phyloP scores from a whole-genome alignment of 2,329 filamentous ascomycete species.

The Epichloe baconii region DNA sequence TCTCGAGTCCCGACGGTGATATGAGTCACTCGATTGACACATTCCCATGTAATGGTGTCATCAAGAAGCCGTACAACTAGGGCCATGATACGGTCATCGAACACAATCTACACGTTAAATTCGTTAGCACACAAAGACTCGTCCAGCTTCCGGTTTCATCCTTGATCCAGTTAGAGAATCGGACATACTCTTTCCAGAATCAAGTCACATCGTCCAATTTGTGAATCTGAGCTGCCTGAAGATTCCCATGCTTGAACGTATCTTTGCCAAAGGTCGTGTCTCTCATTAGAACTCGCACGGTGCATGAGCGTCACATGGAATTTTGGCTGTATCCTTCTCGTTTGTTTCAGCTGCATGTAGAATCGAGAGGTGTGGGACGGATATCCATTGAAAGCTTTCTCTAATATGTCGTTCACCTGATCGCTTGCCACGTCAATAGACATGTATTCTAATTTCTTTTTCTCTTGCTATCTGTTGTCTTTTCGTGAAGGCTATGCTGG shows the following conservation, averaged over 20 bases:
- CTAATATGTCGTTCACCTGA: slow-evolving; percentile 42
- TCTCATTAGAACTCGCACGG: slow-evolving; percentile 45
- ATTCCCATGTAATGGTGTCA: slow-evolving; percentile 46
- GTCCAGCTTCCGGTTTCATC: not conserved
- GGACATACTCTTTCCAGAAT: slow-evolving; percentile 43
- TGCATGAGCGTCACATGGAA: slow-evolving; percentile 97
- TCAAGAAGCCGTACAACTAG: slow-evolving; percentile 67
- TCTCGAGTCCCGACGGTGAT: slow-evolving; percentile 79
- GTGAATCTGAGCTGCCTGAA: slow-evolving; percentile 14
- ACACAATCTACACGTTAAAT: slow-evolving; percentile 46
- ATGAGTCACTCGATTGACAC: slow-evolving; percentile 68
- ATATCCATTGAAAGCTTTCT: slow-evolving; percentile 51
- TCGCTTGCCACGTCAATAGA: slow-evolving; percentile 32
- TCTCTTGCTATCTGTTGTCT: slow-evolving; percentile 12
- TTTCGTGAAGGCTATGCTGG: slow-evolving; percentile 58
- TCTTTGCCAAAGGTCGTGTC: slow-evolving; percentile 61
- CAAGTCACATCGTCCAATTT: slow-evolving; percentile 51
- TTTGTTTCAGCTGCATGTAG: slow-evolving; percentile 62
- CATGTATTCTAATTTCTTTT: slow-evolving; percentile 47
- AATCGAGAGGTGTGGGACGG: slow-evolving; percentile 36
- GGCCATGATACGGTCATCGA: slow-evolving; percentile 79
- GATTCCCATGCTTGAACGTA: slow-evolving; percentile 49
- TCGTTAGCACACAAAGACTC: not conserved
- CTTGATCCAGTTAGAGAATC: not conserved
- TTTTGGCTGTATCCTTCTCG: slow-evolving; percentile 61